Evolutionary conservation across 2,329 filamentous ascomycete genomes (phyloP).

Genomic region (Triangularia verruculosa): DNA sequence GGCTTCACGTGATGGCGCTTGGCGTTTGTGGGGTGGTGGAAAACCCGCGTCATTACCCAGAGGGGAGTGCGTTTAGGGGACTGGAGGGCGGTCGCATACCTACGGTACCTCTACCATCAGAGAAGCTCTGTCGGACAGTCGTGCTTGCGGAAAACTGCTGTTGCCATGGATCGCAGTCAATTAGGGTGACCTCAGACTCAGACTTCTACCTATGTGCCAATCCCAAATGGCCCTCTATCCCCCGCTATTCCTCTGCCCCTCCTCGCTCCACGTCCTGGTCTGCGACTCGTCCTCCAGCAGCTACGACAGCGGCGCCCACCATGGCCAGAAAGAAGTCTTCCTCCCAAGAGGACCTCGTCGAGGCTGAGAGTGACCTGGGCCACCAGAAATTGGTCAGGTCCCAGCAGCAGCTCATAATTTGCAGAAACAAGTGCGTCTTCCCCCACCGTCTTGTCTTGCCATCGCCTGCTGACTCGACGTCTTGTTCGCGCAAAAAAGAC

Average conservation of each 20-base stretch:
- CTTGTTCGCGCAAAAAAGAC: slow-evolving; percentile 56
- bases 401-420: slow-evolving; percentile 24
- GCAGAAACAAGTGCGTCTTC: slow-evolving; percentile 28
- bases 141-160: too few relatives aligned
- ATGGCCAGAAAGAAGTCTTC: slow-evolving; percentile 17
- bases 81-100: neutral
- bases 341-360: slow-evolving; percentile 8
- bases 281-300: too few relatives aligned
- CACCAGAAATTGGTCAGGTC: slow-evolving; percentile 9
- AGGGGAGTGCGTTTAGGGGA: neutral
- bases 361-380: slow-evolving; percentile 3
- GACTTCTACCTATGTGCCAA: neutral
- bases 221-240: neutral
- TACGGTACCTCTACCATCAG: too few relatives aligned
- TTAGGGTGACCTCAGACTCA: neutral
- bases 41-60: neutral
- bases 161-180: neutral
- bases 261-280: neutral
- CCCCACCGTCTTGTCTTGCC: neutral
- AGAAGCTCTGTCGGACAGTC: neutral
- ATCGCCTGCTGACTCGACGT: neutral
- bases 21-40: neutral
- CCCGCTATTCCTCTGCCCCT: neutral
- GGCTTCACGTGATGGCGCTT: neutral
- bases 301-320: too few relatives aligned